phyloP scores from a whole-genome alignment of 2,329 filamentous ascomycete species.

The Botryotinia calthae region DNA sequence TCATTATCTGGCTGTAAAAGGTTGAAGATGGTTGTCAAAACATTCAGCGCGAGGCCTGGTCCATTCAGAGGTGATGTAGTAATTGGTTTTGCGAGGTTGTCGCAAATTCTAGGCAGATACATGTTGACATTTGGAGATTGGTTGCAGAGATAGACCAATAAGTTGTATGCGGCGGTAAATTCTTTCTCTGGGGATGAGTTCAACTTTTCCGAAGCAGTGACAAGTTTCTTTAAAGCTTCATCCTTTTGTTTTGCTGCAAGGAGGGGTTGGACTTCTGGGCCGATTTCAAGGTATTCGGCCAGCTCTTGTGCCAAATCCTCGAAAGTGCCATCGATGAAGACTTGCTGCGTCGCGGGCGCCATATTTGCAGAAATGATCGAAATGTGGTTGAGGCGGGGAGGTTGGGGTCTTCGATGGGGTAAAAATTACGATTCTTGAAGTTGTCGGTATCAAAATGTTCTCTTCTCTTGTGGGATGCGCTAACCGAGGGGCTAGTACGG shows the following conservation, averaged over 20 bases:
- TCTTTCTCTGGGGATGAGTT: slow-evolving; percentile 93
- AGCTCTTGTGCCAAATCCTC: slow-evolving; percentile 92
- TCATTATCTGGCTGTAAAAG: slow-evolving; percentile 74
- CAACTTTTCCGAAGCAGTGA: slow-evolving; percentile 72
- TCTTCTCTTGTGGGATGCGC: slow-evolving; percentile 21
- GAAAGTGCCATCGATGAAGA: slow-evolving; percentile 87
- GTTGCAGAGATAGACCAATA: slow-evolving; percentile 88
- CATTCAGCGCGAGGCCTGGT: slow-evolving; percentile 79
- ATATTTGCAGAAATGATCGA: slow-evolving; percentile 26
- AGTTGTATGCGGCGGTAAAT: slow-evolving; percentile 93
- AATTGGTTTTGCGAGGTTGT: slow-evolving; percentile 84
- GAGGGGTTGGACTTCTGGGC: slow-evolving; percentile 67
- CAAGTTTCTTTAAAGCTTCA: slow-evolving; percentile 85
- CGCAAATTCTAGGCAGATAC: slow-evolving; percentile 84
- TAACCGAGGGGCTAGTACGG: slow-evolving; percentile 23
- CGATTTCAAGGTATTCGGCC: slow-evolving; percentile 85
- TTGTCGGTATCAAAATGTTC: slow-evolving; percentile 22
- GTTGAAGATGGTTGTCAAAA: slow-evolving; percentile 96
- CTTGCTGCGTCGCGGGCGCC: slow-evolving; percentile 42
- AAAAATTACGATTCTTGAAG: slow-evolving; percentile 23
- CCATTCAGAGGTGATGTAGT: slow-evolving; percentile 83
- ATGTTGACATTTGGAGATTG: slow-evolving; percentile 82
- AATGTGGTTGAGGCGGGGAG: slow-evolving; percentile 17
- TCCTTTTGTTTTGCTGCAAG: slow-evolving; percentile 71
- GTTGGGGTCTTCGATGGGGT: slow-evolving; percentile 18